Percentiles rank a stretch among this genome's conserved stretches.
Evolutionary conservation across 148 eudicot species (phyloP).

Genomic region (Fagopyrum tataricum): DNA sequence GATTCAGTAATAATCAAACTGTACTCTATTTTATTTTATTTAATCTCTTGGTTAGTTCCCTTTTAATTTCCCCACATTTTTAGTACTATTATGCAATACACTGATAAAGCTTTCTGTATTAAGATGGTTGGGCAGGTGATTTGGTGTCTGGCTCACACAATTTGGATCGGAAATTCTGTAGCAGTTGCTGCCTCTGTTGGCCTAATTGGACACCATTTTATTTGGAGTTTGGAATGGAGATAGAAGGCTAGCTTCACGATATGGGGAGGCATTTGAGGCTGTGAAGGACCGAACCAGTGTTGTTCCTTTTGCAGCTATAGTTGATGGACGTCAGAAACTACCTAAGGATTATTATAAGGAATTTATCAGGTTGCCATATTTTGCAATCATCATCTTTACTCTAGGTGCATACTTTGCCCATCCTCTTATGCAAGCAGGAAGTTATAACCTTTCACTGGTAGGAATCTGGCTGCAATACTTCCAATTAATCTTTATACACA

Average conservation of each 20-base stretch:
- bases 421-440: conserved; percentile 94
- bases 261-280: conserved; percentile 76
- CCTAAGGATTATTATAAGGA: conserved; percentile 75
- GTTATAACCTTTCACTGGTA: conserved; percentile 93
- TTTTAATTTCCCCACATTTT: not conserved
- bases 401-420: conserved; percentile 87
- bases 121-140: conserved; percentile 99
- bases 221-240: conserved; percentile 99
- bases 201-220: conserved; percentile 85
- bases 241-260: conserved; percentile 61
- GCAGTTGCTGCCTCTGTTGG: conserved; percentile 92
- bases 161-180: conserved; percentile 96
- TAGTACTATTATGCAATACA: not conserved
- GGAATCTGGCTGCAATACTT: conserved; percentile 1
- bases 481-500: not conserved
- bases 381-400: conserved; percentile 65
- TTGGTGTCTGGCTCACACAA: conserved; percentile 97
- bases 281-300: conserved; percentile 80
- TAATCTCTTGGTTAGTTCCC: not conserved
- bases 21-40: not conserved
- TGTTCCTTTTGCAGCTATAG: conserved; percentile 85
- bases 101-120: conserved; percentile 7
- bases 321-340: conserved; percentile 91
- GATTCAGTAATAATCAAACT: not conserved
- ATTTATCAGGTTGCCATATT: conserved; percentile 77